Conservation (phyloP, 148 eudicot genomes). For the Mesembryanthemum crystallinum region DNA sequence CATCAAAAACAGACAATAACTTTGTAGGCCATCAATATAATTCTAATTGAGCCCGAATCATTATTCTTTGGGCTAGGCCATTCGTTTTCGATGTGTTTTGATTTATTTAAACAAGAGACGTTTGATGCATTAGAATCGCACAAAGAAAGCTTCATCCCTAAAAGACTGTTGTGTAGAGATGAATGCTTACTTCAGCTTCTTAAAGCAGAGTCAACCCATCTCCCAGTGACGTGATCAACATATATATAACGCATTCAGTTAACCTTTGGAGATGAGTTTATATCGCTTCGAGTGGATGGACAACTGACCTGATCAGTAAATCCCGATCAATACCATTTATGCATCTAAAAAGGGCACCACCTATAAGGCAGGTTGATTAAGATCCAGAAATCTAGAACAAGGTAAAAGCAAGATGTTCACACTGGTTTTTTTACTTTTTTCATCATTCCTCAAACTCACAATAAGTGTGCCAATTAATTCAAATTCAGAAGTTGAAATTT, state of each 20-base stretch:
- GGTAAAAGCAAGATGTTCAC: background rate
- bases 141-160: no score
- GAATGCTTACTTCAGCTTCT: background rate
- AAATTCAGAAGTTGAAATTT: background rate
- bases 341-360: background rate
- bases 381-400: background rate
- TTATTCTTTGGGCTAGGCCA: no score
- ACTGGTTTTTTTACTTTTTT: background rate
- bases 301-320: background rate
- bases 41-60: background rate
- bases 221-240: background rate
- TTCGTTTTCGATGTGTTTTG: no score
- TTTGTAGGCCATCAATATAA: background rate
- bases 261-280: background rate
- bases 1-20: background rate
- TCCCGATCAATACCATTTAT: background rate
- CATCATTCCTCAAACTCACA: background rate
- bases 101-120: no score
- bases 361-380: background rate
- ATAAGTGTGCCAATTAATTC: background rate
- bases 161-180: no score
- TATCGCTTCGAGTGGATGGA: background rate
- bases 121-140: no score
- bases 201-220: background rate
- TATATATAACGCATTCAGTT: background rate